Evolutionary conservation across 768 basidiomycete species (phyloP).

Genomic region (Hygrocybe coccinea): DNA sequence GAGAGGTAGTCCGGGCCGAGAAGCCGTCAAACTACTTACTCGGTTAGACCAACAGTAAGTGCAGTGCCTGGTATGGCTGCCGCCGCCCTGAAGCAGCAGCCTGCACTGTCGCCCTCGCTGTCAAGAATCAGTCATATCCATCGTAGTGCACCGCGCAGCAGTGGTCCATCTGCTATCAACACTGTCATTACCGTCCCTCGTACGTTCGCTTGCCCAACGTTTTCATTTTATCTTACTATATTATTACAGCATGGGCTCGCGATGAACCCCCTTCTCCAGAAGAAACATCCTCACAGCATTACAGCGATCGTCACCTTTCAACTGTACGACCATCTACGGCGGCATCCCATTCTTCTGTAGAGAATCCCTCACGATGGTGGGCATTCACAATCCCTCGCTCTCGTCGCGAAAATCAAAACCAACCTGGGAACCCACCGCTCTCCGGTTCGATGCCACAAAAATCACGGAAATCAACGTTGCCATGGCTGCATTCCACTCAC

Average conservation of each 20-base stretch:
- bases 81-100: no score
- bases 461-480: constrained; percentile 32
- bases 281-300: constrained; percentile 30
- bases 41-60: no score
- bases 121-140: constrained; percentile 17
- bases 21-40: not conserved
- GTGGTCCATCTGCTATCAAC: constrained; percentile 40
- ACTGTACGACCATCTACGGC: constrained; percentile 29
- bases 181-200: constrained; percentile 65
- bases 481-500: constrained; percentile 47
- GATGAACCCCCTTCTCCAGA: constrained; percentile 78
- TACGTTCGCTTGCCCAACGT: constrained; percentile 42
- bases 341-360: not conserved
- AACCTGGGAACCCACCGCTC: constrained; percentile 17
- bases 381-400: constrained; percentile 58
- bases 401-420: constrained; percentile 23
- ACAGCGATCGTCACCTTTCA: constrained; percentile 48
- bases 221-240: constrained; percentile 7
- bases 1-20: not conserved
- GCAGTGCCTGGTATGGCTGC: no score
- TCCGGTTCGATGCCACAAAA: constrained; percentile 19
- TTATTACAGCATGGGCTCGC: constrained; percentile 66
- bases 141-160: constrained; percentile 30
- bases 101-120: constrained; percentile 9
- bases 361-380: constrained; percentile 63